Percentiles rank a stretch among this genome's conserved stretches.
phyloP scores from a whole-genome alignment of 2,329 filamentous ascomycete species.

The Bipolaris victoriae region DNA sequence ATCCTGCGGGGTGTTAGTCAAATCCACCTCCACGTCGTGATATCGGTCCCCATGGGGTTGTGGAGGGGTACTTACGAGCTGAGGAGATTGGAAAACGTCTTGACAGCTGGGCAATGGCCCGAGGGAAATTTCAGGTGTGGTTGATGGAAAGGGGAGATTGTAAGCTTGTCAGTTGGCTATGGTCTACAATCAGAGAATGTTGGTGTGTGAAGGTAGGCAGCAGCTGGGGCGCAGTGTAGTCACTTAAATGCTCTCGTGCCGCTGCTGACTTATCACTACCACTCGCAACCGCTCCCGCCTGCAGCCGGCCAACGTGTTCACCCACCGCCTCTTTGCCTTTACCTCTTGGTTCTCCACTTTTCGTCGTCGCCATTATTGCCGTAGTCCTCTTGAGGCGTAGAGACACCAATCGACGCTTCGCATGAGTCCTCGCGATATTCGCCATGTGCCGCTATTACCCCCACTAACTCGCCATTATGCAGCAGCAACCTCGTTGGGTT shows the following conservation, averaged over 20 bases:
- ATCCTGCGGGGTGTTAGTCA: conserved; percentile 61
- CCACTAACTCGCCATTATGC: conserved; percentile 30
- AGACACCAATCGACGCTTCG: conserved; percentile 32
- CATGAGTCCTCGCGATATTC: conserved; percentile 16
- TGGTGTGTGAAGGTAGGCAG: conserved; percentile 17
- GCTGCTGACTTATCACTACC: conserved; percentile 30
- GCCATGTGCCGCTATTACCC: conserved; percentile 31
- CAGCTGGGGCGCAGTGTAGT: conserved; percentile 9
- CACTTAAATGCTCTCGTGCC: conserved; percentile 29
- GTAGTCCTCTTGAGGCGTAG: conserved; percentile 5
- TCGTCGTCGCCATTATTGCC: conserved; percentile 27
- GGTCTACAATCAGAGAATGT: conserved; percentile 11
- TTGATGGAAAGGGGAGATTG: conserved; percentile 17
- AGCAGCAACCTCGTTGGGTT: conserved; percentile 25
- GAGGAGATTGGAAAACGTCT: conserved; percentile 98
- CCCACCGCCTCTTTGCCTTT: conserved; percentile 42
- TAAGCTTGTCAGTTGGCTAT: conserved; percentile 14
- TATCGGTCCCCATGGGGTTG: conserved; percentile 6
- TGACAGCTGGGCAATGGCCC: conserved; percentile 68
- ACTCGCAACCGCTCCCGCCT: conserved; percentile 28
- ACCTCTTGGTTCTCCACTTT: conserved; percentile 30
- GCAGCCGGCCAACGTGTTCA: conserved; percentile 34
- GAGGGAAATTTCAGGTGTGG: conserved; percentile 30
- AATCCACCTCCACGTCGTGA: conserved; percentile 7
- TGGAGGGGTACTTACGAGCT: conserved; percentile 76